A percentile compares a stretch with the other conserved stretches of the same genome.
Evolutionary conservation across 2,329 filamentous ascomycete genomes (phyloP).

Genomic region (Diplocarpon mali): DNA sequence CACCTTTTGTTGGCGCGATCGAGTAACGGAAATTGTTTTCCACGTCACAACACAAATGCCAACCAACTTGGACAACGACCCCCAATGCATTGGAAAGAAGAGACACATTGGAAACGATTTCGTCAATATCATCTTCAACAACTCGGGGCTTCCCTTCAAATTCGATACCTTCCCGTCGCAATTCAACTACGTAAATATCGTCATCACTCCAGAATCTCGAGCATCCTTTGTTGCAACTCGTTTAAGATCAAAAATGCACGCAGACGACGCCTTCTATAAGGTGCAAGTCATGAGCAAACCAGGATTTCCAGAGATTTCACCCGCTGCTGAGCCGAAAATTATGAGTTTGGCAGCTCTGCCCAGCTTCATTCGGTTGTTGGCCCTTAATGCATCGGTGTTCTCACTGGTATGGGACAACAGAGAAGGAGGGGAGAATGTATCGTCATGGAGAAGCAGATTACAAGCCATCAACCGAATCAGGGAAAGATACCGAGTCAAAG

Average conservation of each 20-base stretch:
- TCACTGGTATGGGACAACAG: constrained; percentile 77
- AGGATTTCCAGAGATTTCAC: constrained; percentile 84
- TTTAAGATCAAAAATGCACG: constrained; percentile 30
- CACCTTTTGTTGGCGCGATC: constrained; percentile 88
- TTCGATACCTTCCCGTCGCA: constrained; percentile 90
- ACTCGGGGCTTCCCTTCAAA: constrained; percentile 78
- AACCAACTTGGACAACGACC: constrained; percentile 66
- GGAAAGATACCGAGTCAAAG: constrained; percentile 48
- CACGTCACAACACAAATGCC: constrained; percentile 98
- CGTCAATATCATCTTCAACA: constrained; percentile 97
- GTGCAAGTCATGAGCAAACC: constrained; percentile 83
- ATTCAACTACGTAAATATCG: constrained; percentile 95
- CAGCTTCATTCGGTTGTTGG: constrained; percentile 75
- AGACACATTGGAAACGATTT: constrained; percentile 94
- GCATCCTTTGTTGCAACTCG: constrained; percentile 62
- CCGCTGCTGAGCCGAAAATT: constrained; percentile 80
- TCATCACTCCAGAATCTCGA: constrained; percentile 79
- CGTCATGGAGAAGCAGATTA: constrained; percentile 80
- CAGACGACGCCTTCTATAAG: constrained; percentile 56
- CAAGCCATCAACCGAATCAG: constrained; percentile 75
- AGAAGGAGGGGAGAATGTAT: constrained; percentile 70
- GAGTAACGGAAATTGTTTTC: constrained; percentile 90
- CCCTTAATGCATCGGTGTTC: constrained; percentile 89
- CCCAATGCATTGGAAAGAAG: constrained; percentile 75
- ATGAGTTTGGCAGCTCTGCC: constrained; percentile 74